Base-by-base conservation (phyloP, 1,284 basidiomycete species). In the Leccinum insolens region DNA sequence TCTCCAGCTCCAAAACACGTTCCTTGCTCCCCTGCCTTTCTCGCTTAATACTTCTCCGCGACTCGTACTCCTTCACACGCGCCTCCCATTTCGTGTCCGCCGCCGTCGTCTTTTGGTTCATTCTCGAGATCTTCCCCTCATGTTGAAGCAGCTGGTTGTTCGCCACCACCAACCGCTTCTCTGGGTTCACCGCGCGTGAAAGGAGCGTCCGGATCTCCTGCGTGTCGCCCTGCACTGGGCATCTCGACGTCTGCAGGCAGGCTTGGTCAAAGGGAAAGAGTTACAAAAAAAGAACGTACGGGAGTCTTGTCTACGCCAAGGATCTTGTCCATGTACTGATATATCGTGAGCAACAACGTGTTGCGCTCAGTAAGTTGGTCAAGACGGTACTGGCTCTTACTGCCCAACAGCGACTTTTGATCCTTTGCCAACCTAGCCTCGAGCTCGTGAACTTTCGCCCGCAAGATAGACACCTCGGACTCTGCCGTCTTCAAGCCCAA, bases 11-110 rank as follows among this genome's bases (percentile, higher is more conserved):
- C 9, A 81, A 73, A 12, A 89, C 81, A 44, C 91, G 82, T 81
- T 99, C 97, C 82, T 98, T 99, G 49, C 93, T 90, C 4, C 97
- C 97, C 75, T 98, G 96, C 70, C 94, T 85, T 82, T 98, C 97
- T 59, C 95, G 85, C 86, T 99, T 99, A 22, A 72, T 96, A 89
- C 78, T 92, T 92, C 84, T 99, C 97, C 95, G 83, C 25, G 87
- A 78, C 80, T 99, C 96, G 74, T 96, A 95, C 81, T 98, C 96
- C 78, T 91, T 92, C 62, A 98, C 93, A 15, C 96, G 85, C 0
- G 90, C 95, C 76, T 96, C 96, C 95, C 95, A 98, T 80, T 95
- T 98, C 69, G 79, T 83, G 76, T 95, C 95, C 0, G 93, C 91
- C 0, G 81, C 82, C 0, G 84, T 81, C 39, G 85, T 90, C 81